These are phyloP conservation scores for Penicillium turbatum DNA, from an alignment of 495 filamentous ascomycete species.

Conservation along the genomic window DNA sequence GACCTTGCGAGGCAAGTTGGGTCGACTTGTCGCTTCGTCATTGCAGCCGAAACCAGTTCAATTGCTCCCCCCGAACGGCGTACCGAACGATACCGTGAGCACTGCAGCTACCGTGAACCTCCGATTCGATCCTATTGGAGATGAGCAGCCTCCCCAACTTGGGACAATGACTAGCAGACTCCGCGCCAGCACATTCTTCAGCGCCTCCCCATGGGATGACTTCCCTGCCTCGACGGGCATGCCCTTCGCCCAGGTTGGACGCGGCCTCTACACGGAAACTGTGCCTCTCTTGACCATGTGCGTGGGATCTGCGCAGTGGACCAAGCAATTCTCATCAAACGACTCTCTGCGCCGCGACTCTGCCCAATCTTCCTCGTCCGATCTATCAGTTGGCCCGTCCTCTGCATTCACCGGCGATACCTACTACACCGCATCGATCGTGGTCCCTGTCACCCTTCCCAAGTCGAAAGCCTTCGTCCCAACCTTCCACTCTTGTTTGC, in stretches of 20 bases:
- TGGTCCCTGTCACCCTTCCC: constrained; percentile 73
- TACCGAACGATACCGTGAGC: constrained; percentile 33
- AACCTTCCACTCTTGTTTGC: constrained; percentile 83
- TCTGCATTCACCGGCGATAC: constrained; percentile 34
- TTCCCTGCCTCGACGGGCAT: constrained; percentile 30
- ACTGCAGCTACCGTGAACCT: constrained; percentile 67
- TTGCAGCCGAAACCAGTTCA: constrained; percentile 67
- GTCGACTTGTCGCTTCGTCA: constrained; percentile 66
- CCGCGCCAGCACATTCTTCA: constrained; percentile 69
- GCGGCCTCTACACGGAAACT: constrained; percentile 63
- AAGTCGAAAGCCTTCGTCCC: constrained; percentile 70
- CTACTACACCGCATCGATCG: constrained; percentile 64
- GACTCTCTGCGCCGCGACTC: constrained; percentile 55
- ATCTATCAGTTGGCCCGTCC: constrained; percentile 38
- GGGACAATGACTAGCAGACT: constrained; percentile 65
- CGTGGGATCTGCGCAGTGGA: constrained; percentile 64
- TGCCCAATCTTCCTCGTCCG: constrained; percentile 38
- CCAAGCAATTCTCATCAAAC: constrained; percentile 38
- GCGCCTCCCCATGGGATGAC: constrained; percentile 54
- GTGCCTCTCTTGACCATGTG: constrained; percentile 61
- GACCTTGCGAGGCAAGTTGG: constrained; percentile 71
- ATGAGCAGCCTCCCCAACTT: constrained; percentile 62
- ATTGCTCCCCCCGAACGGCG: constrained; percentile 47
- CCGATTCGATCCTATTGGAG: constrained; percentile 66
- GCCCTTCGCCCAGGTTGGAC: constrained; percentile 44